These are phyloP conservation scores for Cordyceps sp. DNA, from an alignment of 2,329 filamentous ascomycete genomes.

Conservation along the genomic window DNA sequence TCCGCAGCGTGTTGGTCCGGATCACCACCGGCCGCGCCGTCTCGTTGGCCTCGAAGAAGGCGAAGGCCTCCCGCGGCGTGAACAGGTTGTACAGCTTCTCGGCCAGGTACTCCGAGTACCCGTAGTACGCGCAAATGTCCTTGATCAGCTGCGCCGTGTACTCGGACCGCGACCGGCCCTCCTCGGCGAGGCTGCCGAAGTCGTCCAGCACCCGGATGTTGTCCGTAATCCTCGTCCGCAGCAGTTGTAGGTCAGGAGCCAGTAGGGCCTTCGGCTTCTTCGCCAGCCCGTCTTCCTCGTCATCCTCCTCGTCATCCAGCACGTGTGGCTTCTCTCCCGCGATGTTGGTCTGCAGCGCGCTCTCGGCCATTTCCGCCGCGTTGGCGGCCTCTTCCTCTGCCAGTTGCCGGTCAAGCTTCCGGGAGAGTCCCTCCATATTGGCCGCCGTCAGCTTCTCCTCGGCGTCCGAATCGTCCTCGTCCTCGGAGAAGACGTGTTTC, in stretches of 20 bases:
- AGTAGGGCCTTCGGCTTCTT: slow-evolving; percentile 47
- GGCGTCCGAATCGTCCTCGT: slow-evolving; percentile 74
- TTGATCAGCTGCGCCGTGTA: slow-evolving; percentile 76
- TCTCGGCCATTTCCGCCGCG: slow-evolving; percentile 71
- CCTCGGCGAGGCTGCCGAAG: slow-evolving; percentile 66
- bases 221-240: slow-evolving; percentile 81
- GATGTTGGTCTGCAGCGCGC: slow-evolving; percentile 86
- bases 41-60: slow-evolving; percentile 98
- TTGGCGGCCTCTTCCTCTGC: slow-evolving; percentile 70
- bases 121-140: slow-evolving; percentile 93
- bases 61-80: slow-evolving; percentile 82
- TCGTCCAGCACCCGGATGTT: slow-evolving; percentile 83
- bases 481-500: slow-evolving; percentile 76
- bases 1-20: slow-evolving; percentile 85
- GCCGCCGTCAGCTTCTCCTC: slow-evolving; percentile 87
- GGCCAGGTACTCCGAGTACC: slow-evolving; percentile 86
- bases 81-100: slow-evolving; percentile 93
- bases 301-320: slow-evolving; percentile 46
- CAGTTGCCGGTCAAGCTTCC: slow-evolving; percentile 63
- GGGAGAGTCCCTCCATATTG: slow-evolving; percentile 84
- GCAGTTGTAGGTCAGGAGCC: slow-evolving; percentile 76
- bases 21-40: slow-evolving; percentile 86
- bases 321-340: slow-evolving; percentile 56
- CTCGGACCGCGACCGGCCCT: slow-evolving; percentile 67
- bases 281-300: slow-evolving; percentile 42